Conservation (phyloP, 176 grass and related monocot species). For the Dactylis glomerata region DNA sequence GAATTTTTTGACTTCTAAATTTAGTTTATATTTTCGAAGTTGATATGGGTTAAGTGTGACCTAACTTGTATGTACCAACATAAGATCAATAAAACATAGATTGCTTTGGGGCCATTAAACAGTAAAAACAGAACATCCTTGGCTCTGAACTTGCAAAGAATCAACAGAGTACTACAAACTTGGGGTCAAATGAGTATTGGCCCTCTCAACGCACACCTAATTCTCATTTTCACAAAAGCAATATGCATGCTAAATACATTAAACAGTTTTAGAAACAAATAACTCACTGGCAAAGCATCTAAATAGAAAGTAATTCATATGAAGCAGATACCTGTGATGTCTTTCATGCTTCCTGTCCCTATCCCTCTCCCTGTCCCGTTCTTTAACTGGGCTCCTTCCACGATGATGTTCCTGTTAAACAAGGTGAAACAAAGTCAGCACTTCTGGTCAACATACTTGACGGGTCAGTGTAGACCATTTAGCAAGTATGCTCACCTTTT, state of each 20-base stretch:
- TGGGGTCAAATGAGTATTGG: background rate
- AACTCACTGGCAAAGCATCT: background rate
- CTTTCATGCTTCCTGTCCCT: conserved; percentile 61
- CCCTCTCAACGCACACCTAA: background rate
- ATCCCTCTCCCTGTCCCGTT: conserved; percentile 57
- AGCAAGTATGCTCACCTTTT: conserved; percentile 41
- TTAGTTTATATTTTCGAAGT: background rate
- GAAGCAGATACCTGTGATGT: conserved; percentile 47
- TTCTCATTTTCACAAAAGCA: background rate
- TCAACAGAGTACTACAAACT: background rate
- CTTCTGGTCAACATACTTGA: background rate
- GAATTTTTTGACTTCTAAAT: background rate
- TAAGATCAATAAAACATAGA: conserved; percentile 3
- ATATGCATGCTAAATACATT: background rate
- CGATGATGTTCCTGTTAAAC: conserved; percentile 55
- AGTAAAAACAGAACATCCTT: background rate
- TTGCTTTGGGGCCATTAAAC: background rate
- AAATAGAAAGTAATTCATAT: background rate
- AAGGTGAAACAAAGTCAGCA: conserved; percentile 15
- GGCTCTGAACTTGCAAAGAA: background rate
- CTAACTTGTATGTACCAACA: background rate
- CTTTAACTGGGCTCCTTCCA: conserved; percentile 72
- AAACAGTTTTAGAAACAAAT: conserved; percentile 12
- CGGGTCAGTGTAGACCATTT: background rate
- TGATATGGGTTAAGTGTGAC: background rate